These are phyloP conservation scores for Phaffia australis DNA, from an alignment of 768 basidiomycete genomes.

Conservation along the genomic window DNA sequence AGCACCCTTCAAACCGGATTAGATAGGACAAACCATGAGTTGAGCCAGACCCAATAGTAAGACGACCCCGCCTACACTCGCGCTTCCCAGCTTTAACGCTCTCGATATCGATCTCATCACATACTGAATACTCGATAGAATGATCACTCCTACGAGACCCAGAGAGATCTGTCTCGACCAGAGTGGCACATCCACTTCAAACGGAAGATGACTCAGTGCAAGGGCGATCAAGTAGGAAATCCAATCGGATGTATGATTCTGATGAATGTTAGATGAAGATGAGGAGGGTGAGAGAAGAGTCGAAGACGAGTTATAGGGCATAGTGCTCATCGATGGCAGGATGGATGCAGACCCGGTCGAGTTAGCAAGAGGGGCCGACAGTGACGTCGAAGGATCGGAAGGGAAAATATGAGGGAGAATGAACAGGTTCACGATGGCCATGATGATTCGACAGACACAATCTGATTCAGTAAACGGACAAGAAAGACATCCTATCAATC, in stretches of 20 bases:
- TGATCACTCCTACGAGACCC: constrained; percentile 62
- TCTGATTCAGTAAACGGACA: not conserved
- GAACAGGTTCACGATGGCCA: constrained; percentile 19
- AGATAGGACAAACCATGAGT: constrained; percentile 53
- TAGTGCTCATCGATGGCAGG: not conserved
- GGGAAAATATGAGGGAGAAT: constrained; percentile 16
- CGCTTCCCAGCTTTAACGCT: constrained; percentile 55
- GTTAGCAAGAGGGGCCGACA: not conserved
- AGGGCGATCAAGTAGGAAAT: constrained; percentile 22
- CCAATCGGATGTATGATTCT: constrained; percentile 17
- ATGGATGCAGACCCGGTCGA: not conserved
- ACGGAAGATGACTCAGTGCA: constrained; percentile 19
- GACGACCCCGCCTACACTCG: constrained; percentile 59
- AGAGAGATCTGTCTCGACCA: constrained; percentile 52
- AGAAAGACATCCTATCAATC: too few species aligned
- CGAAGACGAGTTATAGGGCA: not conserved
- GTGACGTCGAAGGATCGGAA: not conserved
- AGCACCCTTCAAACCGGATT: not conserved
- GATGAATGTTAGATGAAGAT: not conserved
- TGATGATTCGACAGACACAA: constrained; percentile 21
- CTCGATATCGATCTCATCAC: constrained; percentile 59
- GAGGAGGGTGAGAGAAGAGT: not conserved
- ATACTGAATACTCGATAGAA: constrained; percentile 57
- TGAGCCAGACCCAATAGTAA: constrained; percentile 69
- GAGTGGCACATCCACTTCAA: constrained; percentile 21